These are phyloP conservation scores for Naganishia antarctica DNA, from an alignment of 768 basidiomycete species.

Conservation along the genomic window DNA sequence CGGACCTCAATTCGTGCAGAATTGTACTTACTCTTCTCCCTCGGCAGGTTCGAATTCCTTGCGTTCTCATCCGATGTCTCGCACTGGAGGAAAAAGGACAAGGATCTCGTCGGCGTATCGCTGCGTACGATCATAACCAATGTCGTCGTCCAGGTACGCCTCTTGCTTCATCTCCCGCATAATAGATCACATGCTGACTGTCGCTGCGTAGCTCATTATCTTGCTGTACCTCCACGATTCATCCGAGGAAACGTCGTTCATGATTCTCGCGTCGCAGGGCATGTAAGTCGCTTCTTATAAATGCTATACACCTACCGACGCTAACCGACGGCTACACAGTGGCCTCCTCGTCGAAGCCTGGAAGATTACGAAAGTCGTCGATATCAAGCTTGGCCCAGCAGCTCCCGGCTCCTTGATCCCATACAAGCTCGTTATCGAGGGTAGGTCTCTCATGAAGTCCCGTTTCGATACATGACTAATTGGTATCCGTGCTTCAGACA, in stretches of 20 bases:
- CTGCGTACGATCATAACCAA: slow-evolving; percentile 83
- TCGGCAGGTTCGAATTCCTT: slow-evolving; percentile 77
- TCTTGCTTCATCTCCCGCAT: background rate
- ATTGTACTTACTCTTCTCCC: background rate
- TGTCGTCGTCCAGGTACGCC: slow-evolving; percentile 62
- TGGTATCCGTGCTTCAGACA: slow-evolving; percentile 59
- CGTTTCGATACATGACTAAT: slow-evolving; percentile 21
- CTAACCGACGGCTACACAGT: slow-evolving; percentile 16
- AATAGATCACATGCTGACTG: background rate
- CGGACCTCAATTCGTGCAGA: background rate
- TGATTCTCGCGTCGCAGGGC: slow-evolving; percentile 69
- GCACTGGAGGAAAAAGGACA: slow-evolving; percentile 88
- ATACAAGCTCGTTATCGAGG: slow-evolving; percentile 71
- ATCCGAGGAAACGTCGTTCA: slow-evolving; percentile 92
- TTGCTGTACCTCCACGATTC: slow-evolving; percentile 92
- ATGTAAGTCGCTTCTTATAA: slow-evolving; percentile 32
- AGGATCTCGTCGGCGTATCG: slow-evolving; percentile 88
- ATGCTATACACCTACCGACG: background rate
- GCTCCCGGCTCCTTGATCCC: slow-evolving; percentile 66
- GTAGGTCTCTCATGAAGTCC: slow-evolving; percentile 52
- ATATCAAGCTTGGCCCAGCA: slow-evolving; percentile 65
- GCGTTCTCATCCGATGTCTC: slow-evolving; percentile 93
- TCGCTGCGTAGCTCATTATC: slow-evolving; percentile 65
- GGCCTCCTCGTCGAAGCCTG: slow-evolving; percentile 66
- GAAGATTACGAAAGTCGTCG: slow-evolving; percentile 77